These are phyloP conservation scores for Xylariaceae sp. DNA, from an alignment of 2,329 filamentous ascomycete species.

Conservation along the genomic window DNA sequence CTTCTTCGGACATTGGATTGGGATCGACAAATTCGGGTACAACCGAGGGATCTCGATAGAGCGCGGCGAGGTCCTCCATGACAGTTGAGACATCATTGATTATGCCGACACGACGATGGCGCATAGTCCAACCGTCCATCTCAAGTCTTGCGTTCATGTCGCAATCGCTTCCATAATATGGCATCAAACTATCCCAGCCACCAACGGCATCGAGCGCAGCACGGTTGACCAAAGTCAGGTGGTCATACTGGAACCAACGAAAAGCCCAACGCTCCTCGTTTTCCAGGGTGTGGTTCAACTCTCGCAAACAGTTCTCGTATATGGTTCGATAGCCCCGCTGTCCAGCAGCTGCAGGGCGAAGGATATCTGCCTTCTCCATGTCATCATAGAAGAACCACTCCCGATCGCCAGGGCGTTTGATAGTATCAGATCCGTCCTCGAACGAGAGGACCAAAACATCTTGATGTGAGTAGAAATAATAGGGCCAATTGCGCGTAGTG, in stretches of 20 bases:
- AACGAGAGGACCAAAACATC: slow-evolving; percentile 42
- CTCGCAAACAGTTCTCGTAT: slow-evolving; percentile 31
- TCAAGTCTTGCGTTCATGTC: slow-evolving; percentile 40
- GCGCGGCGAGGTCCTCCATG: slow-evolving; percentile 35
- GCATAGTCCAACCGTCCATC: slow-evolving; percentile 36
- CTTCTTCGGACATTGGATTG: slow-evolving; percentile 30
- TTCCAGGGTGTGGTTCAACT: slow-evolving; percentile 33
- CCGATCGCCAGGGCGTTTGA: slow-evolving; percentile 26
- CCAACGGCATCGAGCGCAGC: slow-evolving; percentile 40
- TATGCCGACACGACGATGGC: slow-evolving; percentile 32
- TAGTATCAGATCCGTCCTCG: slow-evolving; percentile 32
- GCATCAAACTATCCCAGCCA: slow-evolving; percentile 47
- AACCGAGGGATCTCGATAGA: slow-evolving; percentile 34
- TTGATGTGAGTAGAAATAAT: slow-evolving; percentile 52
- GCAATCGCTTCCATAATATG: slow-evolving; percentile 47
- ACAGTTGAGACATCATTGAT: slow-evolving; percentile 38
- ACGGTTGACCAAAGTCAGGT: slow-evolving; percentile 45
- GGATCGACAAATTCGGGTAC: slow-evolving; percentile 31
- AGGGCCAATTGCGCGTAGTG: slow-evolving; percentile 40
- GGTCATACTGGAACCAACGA: slow-evolving; percentile 39
- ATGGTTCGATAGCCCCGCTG: slow-evolving; percentile 31
- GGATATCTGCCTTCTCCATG: slow-evolving; percentile 27
- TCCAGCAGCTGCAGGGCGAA: slow-evolving; percentile 26
- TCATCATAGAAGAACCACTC: slow-evolving; percentile 32
- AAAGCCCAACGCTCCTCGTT: slow-evolving; percentile 42